Evolutionary conservation across 768 basidiomycete species (phyloP), one percentile per base, ranked within the genome.

Genomic region (Hypsizygus marmoreus): DNA sequence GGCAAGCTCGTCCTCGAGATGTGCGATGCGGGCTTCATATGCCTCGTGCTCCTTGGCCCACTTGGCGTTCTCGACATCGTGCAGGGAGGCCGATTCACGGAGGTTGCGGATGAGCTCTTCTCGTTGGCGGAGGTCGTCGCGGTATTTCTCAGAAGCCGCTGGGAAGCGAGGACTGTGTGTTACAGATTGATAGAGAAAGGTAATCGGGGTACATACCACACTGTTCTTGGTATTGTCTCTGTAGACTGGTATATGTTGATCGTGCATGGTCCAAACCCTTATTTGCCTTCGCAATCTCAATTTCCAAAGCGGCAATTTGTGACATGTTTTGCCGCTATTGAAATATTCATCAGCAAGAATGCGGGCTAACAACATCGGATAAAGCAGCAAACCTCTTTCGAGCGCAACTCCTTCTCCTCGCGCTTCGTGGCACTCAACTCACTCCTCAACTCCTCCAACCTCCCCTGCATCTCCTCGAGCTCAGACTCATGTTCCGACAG

Each of bases 201-300:
- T 4, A n/a, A 17, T 11, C 0, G 31, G 8, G 11, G 12, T 29
- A 80, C 85, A 14, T 62, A 89, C 87, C 68, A 57, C 84, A 86
- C 66, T 95, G 94, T 59, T 95, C 91, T 54, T 87, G 81, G 57
- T 95, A 97, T 61, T 91, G 90, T 56, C 84, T 84, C 58, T 94
- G 88, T 50, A 95, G n/a, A 54, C 79, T 85, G 49, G 80, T 76
- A 61, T 93, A 91, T 13, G 83, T 81, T 16, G 77, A 64, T 40
- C 86, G 82, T 10, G 90, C 78, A 30, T 75, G 80, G 36, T 95
- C 92, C 28, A 97, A 71, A 13, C 72, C 74, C 59, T 86, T 85
- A 47, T 84, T 83, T 34, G 91, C 60, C 59, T 86, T 91, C 1
- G 80, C 74, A 5, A 95, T 80, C 56, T 95, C 93, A 17, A 80